Base-by-base conservation (phyloP, 208 protist genomes). In the Acanthamoeba sp. region DNA sequence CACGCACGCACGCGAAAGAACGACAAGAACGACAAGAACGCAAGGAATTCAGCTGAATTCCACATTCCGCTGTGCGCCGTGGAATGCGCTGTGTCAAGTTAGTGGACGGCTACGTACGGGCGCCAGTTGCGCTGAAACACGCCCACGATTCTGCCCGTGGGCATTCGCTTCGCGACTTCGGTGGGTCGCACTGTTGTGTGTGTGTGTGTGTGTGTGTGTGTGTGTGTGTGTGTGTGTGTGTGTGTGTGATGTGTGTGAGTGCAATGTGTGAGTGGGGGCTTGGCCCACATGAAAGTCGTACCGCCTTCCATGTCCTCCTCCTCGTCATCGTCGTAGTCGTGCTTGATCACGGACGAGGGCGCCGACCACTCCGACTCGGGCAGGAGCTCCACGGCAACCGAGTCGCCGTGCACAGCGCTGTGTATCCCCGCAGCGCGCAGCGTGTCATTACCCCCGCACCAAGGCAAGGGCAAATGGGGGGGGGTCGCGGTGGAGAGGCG, bases 111-210 rank as follows among this genome's bases (percentile, higher is more conserved):
- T 16, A 18, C 93, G 78, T 92, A 92, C 87, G 87, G 87, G 9
- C 93, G 64, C 93, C 90, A 95, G 73, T 95, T 96, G 32, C 89
- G 95, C 76, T 87, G 62, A 40, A 95, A 66, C n/a, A 96, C 87
- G 40, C 94, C 94, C 89, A 96, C 88, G 27, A 96, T 93, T 50
- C 71, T 95, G 57, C 88, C 95, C 16, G 91, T 95, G 36, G 95
- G 95, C 40, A 95, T 78, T 52, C 24, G 24, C 59, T 73, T 42
- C 55, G 27, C 40, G 7, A 34, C 22, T 50, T 88, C 80, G 18
- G 55, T 88, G 42, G 80, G 80, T 36, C 80, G 80, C 1, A 88
- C 80, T 88, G 55, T n/a, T 34, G 38, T 59, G 55, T 18, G 20
- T 78, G 38, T 32, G 66, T 78, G 76, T 85, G 12, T 24, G 40